Evolutionary conservation across 2,329 filamentous ascomycete species (phyloP), one percentile per base, ranked within the genome.

Genomic region (Alternaria sp.): DNA sequence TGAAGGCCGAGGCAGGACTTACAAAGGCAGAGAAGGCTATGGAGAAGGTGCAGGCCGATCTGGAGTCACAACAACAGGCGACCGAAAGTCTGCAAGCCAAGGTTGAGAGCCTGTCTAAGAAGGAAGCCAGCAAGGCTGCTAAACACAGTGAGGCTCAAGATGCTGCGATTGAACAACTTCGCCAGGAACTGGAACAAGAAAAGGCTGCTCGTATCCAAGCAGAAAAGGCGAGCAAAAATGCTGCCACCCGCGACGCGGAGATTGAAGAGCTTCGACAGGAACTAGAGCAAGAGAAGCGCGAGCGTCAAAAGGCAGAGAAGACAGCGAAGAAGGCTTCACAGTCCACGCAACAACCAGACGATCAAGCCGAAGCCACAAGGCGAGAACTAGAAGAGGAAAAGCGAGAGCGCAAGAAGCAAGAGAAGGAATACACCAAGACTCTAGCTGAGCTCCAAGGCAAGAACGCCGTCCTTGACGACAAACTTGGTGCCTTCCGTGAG

Each of bases 401-500:
- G 66, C 82, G 83, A 46, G 83, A 85, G 55, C 82, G 82, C 18
- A 79, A 86, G 57, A 86, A 80, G 67, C 77, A 78, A 27, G 85
- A 87, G 70, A 83, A 82, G 58, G 83, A 84, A 32, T 78, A 76
- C 38, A 84, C 87, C 55, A 86, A 87, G 63, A 85, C 86, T 14
- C 76, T 87, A 8, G 81, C 84, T 4, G 88, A 91, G 63, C 86
- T 86, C 48, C 86, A 90, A 45, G 84, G 84, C 7, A 85, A 89
- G 64, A 88, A 86, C 54, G 84, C 89, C 5, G 83, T 87, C 12
- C 83, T 93, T 1, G 90, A 94, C 65, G 88, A 89, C 64, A 91
- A 90, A 65, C 79, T 95, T 16, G 88, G 88, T 54, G 87, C 87
- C 20, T 85, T 92, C 73, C 88, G 89, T 71, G 85, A 85, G 57